Conservation (phyloP, 116 monocot species). For the Posidonia oceanica region DNA sequence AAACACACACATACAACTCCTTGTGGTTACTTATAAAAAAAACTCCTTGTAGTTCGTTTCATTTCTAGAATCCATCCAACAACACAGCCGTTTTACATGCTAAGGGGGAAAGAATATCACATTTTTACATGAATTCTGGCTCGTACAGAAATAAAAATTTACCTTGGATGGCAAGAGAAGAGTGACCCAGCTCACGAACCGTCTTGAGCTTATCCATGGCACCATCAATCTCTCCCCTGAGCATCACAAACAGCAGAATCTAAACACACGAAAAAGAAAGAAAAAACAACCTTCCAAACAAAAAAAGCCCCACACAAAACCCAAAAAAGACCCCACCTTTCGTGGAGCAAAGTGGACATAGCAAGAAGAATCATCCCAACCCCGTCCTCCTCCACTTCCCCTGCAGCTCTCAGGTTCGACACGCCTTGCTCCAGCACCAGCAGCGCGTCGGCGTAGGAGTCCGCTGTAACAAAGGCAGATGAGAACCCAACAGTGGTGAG, state of each 20-base stretch:
- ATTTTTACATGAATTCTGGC: neutral
- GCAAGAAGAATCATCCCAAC: constrained; percentile 59
- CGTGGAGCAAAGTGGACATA: constrained; percentile 83
- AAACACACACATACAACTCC: too few relatives aligned
- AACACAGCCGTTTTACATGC: neutral
- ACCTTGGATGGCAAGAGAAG: constrained; percentile 47
- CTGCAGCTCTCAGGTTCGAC: constrained; percentile 28
- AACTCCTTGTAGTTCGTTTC: too few relatives aligned
- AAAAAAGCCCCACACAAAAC: neutral
- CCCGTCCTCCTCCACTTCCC: constrained; percentile 29
- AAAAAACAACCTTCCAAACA: neutral
- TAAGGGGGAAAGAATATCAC: neutral
- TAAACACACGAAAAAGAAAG: neutral
- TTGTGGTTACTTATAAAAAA: too few relatives aligned
- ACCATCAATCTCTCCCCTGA: constrained; percentile 57
- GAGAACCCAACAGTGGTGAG: neutral
- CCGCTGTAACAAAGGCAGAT: constrained; percentile 16
- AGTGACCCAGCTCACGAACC: constrained; percentile 23
- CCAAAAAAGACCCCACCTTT: constrained; percentile 32
- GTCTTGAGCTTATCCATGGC: constrained; percentile 69
- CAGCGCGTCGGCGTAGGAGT: constrained; percentile 59
- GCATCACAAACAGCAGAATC: neutral
- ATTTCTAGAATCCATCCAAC: too few relatives aligned
- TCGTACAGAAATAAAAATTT: neutral
- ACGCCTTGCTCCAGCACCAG: constrained; percentile 84